A percentile compares a stretch with the other conserved stretches of the same genome.
Evolutionary conservation across 768 basidiomycete genomes (phyloP).

Genomic region (Phanerodontia chrysosporium): DNA sequence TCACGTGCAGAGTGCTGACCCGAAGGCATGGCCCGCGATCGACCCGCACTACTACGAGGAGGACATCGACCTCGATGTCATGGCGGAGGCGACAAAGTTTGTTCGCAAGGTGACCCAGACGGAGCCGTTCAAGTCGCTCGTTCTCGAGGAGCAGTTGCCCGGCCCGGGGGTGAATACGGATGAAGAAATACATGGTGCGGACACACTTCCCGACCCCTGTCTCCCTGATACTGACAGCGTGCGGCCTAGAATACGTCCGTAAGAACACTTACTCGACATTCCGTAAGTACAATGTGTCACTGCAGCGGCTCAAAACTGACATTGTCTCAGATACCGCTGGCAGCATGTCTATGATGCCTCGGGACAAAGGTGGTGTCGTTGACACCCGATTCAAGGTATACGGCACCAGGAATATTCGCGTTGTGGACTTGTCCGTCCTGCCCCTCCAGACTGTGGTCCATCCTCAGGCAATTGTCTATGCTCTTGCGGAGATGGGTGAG

Average conservation of each 20-base stretch:
- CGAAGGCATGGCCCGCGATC: slow-evolving; percentile 19
- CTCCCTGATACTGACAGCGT: no score
- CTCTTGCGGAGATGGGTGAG: neutral
- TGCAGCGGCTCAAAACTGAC: neutral
- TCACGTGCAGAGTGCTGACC: slow-evolving; percentile 21
- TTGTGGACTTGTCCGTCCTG: slow-evolving; percentile 39
- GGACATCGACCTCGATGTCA: slow-evolving; percentile 24
- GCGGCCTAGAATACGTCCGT: slow-evolving; percentile 40
- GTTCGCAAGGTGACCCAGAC: slow-evolving; percentile 13
- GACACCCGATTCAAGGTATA: slow-evolving; percentile 19
- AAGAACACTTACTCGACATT: neutral
- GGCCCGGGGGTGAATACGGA: no score
- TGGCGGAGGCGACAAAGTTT: slow-evolving; percentile 25
- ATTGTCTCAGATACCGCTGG: neutral
- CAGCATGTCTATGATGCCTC: slow-evolving; percentile 31
- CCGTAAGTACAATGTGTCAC: neutral
- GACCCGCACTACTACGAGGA: slow-evolving; percentile 29
- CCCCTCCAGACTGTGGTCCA: neutral
- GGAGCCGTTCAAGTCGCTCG: slow-evolving; percentile 16
- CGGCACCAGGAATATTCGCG: slow-evolving; percentile 42
- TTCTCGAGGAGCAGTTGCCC: slow-evolving; percentile 18
- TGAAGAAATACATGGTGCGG: no score
- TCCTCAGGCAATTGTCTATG: neutral
- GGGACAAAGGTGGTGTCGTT: slow-evolving; percentile 34
- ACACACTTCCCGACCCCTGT: no score